These are phyloP conservation scores for Saprolegnia parasitica DNA, from an alignment of 352 stramenopile genomes.

Conservation along the genomic window DNA sequence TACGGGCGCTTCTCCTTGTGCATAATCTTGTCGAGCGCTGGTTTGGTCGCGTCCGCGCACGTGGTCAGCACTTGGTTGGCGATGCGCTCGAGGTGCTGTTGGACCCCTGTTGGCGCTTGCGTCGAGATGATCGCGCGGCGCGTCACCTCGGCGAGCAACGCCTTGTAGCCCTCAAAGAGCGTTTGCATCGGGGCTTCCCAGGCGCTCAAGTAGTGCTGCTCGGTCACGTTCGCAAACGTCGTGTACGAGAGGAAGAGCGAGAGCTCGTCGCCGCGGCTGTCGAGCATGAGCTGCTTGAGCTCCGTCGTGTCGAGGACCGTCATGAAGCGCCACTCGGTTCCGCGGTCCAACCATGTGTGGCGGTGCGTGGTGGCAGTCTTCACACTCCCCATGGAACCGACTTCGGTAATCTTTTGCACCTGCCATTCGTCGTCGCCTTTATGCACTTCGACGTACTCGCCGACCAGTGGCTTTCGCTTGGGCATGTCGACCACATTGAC, in stretches of 20 bases:
- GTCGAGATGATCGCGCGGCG: background rate
- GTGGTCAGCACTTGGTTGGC: background rate
- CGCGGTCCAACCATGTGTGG: constrained; percentile 30
- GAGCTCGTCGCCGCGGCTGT: constrained; percentile 40
- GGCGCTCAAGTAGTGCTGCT: constrained; percentile 22
- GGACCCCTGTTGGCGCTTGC: background rate
- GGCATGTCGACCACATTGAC: background rate
- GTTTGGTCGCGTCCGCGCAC: background rate
- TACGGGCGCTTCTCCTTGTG: background rate
- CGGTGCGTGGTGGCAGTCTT: constrained; percentile 30
- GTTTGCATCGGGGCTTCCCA: background rate
- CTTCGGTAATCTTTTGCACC: constrained; percentile 29
- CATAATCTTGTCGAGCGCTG: background rate
- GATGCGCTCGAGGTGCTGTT: background rate
- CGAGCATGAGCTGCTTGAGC: constrained; percentile 35
- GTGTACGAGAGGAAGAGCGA: constrained; percentile 42
- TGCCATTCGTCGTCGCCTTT: constrained; percentile 18
- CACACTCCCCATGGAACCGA: constrained; percentile 16
- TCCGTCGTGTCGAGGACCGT: background rate
- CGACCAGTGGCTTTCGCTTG: background rate
- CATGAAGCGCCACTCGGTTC: constrained; percentile 32
- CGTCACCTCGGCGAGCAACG: background rate
- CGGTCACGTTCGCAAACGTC: constrained; percentile 44
- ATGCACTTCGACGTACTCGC: constrained; percentile 15
- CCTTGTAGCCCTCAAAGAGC: background rate